phyloP scores from a whole-genome alignment of 768 basidiomycete genomes.

The Fomitopsis serialis region DNA sequence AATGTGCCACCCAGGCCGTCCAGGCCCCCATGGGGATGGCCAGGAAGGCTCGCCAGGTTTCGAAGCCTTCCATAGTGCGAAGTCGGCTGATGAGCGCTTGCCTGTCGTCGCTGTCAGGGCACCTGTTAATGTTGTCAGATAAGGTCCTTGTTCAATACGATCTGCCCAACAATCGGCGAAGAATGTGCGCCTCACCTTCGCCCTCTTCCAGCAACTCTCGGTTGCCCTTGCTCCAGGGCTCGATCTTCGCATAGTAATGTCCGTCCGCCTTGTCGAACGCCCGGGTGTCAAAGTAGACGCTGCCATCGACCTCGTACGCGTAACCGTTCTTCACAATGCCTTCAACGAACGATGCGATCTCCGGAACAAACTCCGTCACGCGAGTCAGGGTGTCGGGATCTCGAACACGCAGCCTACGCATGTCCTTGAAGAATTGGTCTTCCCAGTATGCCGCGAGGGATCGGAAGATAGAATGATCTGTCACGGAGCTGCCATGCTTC shows the following conservation, averaged over 20 bases:
- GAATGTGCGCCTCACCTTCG: slow-evolving; percentile 57
- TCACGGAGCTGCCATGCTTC: slow-evolving; percentile 75
- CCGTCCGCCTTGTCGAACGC: slow-evolving; percentile 71
- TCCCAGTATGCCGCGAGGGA: slow-evolving; percentile 87
- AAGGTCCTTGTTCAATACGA: no score
- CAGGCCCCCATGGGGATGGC: slow-evolving; percentile 93
- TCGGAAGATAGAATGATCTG: slow-evolving; percentile 82
- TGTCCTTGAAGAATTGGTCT: slow-evolving; percentile 83
- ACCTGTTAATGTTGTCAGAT: slow-evolving; percentile 29
- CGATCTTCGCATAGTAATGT: slow-evolving; percentile 90
- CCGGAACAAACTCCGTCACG: slow-evolving; percentile 95
- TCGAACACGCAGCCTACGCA: slow-evolving; percentile 81
- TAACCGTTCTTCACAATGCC: slow-evolving; percentile 83
- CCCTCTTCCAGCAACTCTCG: slow-evolving; percentile 84
- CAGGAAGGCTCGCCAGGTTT: slow-evolving; percentile 96
- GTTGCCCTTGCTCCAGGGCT: slow-evolving; percentile 96
- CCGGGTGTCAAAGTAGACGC: slow-evolving; percentile 87
- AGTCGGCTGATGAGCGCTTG: slow-evolving; percentile 83
- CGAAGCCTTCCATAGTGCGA: slow-evolving; percentile 96
- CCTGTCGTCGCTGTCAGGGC: slow-evolving; percentile 52
- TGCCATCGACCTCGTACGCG: slow-evolving; percentile 69
- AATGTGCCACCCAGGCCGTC: slow-evolving; percentile 99
- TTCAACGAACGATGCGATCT: slow-evolving; percentile 87
- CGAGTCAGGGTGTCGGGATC: slow-evolving; percentile 89
- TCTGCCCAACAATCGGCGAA: no score